Evolutionary conservation across 2,329 filamentous ascomycete species (phyloP).

Genomic region (Emericellopsis cladophorae): DNA sequence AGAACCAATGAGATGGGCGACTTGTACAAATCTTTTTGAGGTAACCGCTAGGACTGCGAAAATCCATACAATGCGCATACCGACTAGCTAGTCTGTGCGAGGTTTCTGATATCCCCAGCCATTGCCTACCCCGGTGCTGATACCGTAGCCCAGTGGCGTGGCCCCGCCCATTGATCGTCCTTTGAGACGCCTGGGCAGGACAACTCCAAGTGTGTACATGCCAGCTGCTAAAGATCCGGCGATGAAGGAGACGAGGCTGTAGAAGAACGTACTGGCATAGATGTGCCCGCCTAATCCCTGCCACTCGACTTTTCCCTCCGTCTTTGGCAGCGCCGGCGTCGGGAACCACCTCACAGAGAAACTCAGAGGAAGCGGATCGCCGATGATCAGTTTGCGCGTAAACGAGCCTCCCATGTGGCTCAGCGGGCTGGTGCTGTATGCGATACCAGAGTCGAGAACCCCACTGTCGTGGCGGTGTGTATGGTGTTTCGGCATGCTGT

Average conservation of each 20-base stretch:
- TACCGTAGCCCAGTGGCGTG: constrained; percentile 43
- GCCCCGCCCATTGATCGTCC: constrained; percentile 40
- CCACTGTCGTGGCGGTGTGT: constrained; percentile 55
- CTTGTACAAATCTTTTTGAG: not conserved
- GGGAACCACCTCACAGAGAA: constrained; percentile 85
- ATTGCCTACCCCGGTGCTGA: constrained; percentile 37
- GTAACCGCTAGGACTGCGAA: too few species aligned
- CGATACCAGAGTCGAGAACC: constrained; percentile 75
- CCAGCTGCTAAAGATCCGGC: constrained; percentile 40
- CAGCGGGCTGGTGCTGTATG: constrained; percentile 70
- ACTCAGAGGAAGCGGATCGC: constrained; percentile 66
- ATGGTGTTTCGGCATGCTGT: constrained; percentile 51
- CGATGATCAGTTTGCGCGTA: constrained; percentile 64
- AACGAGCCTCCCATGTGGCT: constrained; percentile 41
- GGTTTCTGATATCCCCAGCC: constrained; percentile 47
- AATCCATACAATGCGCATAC: too few species aligned
- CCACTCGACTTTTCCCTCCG: constrained; percentile 54
- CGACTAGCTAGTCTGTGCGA: constrained; percentile 25
- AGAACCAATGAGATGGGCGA: constrained; percentile 22
- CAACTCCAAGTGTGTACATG: constrained; percentile 48
- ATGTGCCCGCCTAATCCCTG: constrained; percentile 51
- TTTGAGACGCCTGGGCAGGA: constrained; percentile 40
- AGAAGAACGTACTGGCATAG: constrained; percentile 51
- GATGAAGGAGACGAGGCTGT: constrained; percentile 44
- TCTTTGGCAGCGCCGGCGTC: constrained; percentile 55